These are phyloP conservation scores for Starmerella roubikii DNA, from an alignment of 805 yeast species.

Conservation along the genomic window DNA sequence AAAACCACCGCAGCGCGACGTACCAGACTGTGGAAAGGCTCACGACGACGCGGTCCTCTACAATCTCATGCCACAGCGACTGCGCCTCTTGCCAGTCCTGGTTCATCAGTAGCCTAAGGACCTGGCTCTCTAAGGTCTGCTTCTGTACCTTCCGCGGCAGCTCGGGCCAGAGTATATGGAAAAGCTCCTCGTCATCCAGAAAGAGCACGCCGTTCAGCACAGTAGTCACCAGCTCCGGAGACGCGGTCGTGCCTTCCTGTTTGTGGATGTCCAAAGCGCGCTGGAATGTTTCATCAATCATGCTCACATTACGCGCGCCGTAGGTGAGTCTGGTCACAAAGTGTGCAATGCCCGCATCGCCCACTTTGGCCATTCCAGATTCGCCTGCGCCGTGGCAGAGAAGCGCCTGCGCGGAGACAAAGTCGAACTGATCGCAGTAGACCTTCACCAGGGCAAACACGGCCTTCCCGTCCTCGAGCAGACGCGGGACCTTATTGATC, in stretches of 20 bases:
- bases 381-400: constrained; percentile 1
- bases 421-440: constrained; percentile 16
- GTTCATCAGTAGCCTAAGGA: constrained; percentile 2
- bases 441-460: constrained; percentile 10
- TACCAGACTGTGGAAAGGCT: constrained; percentile 4
- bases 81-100: constrained; percentile 8
- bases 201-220: constrained; percentile 15
- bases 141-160: background rate
- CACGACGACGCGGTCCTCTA: background rate
- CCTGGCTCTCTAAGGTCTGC: constrained; percentile 1
- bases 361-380: constrained; percentile 6
- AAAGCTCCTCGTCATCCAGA: constrained; percentile 10
- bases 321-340: constrained; percentile 10
- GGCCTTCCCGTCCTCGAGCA: constrained; percentile 11
- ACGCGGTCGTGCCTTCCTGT: background rate
- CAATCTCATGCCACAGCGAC: constrained; percentile 1
- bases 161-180: constrained; percentile 4
- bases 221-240: constrained; percentile 6
- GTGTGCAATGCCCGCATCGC: constrained; percentile 7
- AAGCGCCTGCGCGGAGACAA: constrained; percentile 17
- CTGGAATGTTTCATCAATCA: constrained; percentile 9
- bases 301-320: constrained; percentile 11
- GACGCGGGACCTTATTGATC: constrained; percentile 7
- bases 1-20: constrained; percentile 9
- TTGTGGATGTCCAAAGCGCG: constrained; percentile 1